Base-by-base conservation (phyloP, 2,329 filamentous ascomycete species). In the Byssochlamys sp. region DNA sequence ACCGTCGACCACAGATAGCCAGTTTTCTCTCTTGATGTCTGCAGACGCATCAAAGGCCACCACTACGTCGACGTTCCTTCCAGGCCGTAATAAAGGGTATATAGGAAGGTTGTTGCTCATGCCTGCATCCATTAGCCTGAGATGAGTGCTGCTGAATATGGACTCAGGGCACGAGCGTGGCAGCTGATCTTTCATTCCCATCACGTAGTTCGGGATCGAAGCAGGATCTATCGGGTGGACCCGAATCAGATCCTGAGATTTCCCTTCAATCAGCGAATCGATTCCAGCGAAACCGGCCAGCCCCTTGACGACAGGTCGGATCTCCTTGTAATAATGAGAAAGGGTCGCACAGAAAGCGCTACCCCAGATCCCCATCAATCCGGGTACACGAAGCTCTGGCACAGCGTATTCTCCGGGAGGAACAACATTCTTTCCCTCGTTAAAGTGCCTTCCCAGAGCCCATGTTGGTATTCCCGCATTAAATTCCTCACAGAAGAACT, bases 101-200 rank as follows among this genome's bases (percentile, higher is more conserved):
- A 97, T 91, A 1, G 94, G 94, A 7, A 99, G 79, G 68, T 99
- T 99, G 71, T 99, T 97, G 62, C 89, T 95, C 94, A 99, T 99
- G 54, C 94, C 94, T 1, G 94, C 91, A 71, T 99, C 94, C 91
- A 96, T 97, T 14, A 92, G 80, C 62, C 89, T 86, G 19, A 92
- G 80, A 69, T 95, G 87, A 51, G 86, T 80, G 12, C 80, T 81
- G 19, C 83, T 78, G 65, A 89, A 85, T 45, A 96, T 83, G 58
- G 84, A 90, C 31, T 86, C 83, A 0, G 94, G 91, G n/a, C 87
- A 88, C 0, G 89, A 89, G 0, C 82, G 74, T 0, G 90, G 88
- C 5, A 99, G 78, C 60, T 83, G 80, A 11, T 83, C 85, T 64
- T 88, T 81, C 85, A 99, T 88, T 7, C 88, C 89, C 59, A 90